Percentiles rank a stretch among this genome's conserved stretches.
Conservation (phyloP, 352 stramenopile genomes). For the Pythium sp. region DNA sequence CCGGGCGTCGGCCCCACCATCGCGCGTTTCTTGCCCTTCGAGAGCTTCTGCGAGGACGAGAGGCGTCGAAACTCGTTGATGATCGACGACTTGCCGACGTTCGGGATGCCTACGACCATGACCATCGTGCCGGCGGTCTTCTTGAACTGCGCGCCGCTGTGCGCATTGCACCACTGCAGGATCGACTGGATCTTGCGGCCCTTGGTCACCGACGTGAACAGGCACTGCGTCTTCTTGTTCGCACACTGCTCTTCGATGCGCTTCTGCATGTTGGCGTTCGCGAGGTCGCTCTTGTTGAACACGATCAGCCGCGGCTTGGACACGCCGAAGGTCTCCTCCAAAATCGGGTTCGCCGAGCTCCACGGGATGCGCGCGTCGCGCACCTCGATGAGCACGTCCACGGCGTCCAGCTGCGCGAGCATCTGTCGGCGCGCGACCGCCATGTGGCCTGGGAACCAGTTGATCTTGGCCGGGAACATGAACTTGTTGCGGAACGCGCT, state of each 20-base stretch:
- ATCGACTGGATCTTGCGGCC: slow-evolving; percentile 73
- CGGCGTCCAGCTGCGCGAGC: slow-evolving; percentile 73
- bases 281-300: slow-evolving; percentile 87
- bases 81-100: slow-evolving; percentile 89
- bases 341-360: slow-evolving; percentile 78
- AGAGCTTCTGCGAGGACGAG: slow-evolving; percentile 69
- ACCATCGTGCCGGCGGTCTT: slow-evolving; percentile 83
- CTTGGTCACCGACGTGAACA: slow-evolving; percentile 83
- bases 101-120: slow-evolving; percentile 88
- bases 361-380: slow-evolving; percentile 81
- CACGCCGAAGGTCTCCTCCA: slow-evolving; percentile 71
- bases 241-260: slow-evolving; percentile 65
- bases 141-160: slow-evolving; percentile 80
- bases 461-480: slow-evolving; percentile 76
- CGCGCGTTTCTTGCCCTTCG: slow-evolving; percentile 78
- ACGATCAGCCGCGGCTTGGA: slow-evolving; percentile 82
- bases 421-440: slow-evolving; percentile 75
- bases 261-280: slow-evolving; percentile 82
- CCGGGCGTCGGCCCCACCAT: slow-evolving; percentile 79
- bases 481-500: slow-evolving; percentile 75
- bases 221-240: slow-evolving; percentile 40
- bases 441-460: slow-evolving; percentile 90
- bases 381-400: slow-evolving; percentile 84
- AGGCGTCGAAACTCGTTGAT: slow-evolving; percentile 86
- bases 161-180: slow-evolving; percentile 74